phyloP scores from a whole-genome alignment of 331 rosid genomes.

The Dryas integrifolia region DNA sequence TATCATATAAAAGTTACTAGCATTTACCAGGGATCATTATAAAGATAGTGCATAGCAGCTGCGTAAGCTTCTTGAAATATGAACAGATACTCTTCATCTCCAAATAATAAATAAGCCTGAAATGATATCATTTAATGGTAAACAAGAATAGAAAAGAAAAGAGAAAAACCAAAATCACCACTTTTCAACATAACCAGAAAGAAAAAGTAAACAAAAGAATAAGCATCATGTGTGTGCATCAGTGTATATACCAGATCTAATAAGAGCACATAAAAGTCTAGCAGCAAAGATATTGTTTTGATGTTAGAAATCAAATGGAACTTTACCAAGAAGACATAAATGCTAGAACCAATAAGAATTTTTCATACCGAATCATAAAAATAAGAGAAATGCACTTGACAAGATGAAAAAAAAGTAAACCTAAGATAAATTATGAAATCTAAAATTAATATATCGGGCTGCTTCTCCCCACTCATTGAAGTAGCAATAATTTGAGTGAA shows the following conservation, averaged over 20 bases:
- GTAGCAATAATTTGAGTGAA: neutral
- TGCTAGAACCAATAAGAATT: neutral
- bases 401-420: neutral
- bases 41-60: constrained; percentile 87
- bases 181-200: neutral
- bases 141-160: constrained; percentile 22
- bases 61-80: constrained; percentile 96
- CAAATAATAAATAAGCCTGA: constrained; percentile 92
- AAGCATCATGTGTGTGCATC: neutral
- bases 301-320: neutral
- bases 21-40: constrained; percentile 91
- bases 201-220: neutral
- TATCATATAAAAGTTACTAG: constrained; percentile 40
- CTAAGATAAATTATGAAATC: neutral
- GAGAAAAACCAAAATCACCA: neutral
- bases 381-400: neutral
- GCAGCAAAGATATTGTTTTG: neutral
- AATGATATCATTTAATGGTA: constrained; percentile 21
- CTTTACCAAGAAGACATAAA: neutral
- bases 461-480: neutral
- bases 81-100: constrained; percentile 93
- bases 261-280: neutral
- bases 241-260: neutral
- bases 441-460: neutral
- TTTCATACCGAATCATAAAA: neutral